Evolutionary conservation across 2,329 filamentous ascomycete genomes (phyloP), one percentile per base, ranked within the genome.

Genomic region (Tympanopsis confertula): DNA sequence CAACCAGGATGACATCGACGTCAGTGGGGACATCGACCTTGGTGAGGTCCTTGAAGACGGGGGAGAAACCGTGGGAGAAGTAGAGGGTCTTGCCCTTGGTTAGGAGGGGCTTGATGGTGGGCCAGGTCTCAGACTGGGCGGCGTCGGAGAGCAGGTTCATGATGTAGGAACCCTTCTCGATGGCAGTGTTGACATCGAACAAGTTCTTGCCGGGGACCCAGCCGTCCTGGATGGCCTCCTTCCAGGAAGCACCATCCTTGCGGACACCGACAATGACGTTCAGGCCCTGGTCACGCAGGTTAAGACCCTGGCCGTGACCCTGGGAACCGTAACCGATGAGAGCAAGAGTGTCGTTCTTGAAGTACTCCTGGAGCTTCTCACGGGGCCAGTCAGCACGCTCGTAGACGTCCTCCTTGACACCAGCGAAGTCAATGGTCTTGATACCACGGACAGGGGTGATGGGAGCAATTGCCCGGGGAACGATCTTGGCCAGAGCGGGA

Each of bases 31-130:
- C 86, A 46, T 98, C 91, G 61, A 98, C 91, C 69, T 95, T 94
- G 77, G 91, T 98, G 61, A 91, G 81, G 65, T 94, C 82, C 77
- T 95, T 95, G 86, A 98, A 98, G 68, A 98, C 88, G 61, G 91
- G 91, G 46, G 91, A 96, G 85, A 98, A 98, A 59, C 91, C 91
- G 79, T 98, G 91, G 53, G 91, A 96, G 79, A 98, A 98, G 83
- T 98, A 98, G 53, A 98, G 86, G 44, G 91, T 98, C 89, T 91
- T 98, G 73, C 86, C 91, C 85, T 96, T 89, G 67, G 83, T 88
- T 58, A 98, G 74, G 70, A 94, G 85, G 59, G 91, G 91, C 83
- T 95, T 96, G 69, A 98, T 91, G 54, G 79, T 72, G 57, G 91
- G 88, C 91, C 91, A 98, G 47, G 91, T 98, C 83, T 96, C 91